A percentile compares a stretch with the other conserved stretches of the same genome.
Conservation (phyloP, 768 basidiomycete genomes). For the Cyathus striatus region DNA sequence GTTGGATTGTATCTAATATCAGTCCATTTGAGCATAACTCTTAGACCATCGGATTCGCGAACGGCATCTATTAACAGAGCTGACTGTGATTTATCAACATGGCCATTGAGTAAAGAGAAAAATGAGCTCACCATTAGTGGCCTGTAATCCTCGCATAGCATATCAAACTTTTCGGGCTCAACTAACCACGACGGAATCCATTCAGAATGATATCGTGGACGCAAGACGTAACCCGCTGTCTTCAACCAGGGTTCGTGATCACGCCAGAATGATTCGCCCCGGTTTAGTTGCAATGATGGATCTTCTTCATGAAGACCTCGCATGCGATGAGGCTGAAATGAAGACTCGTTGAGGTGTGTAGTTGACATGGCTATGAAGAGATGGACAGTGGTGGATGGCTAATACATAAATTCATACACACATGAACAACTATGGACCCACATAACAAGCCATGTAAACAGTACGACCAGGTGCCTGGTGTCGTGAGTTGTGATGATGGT, state of each 20-base stretch:
- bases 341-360: too few relatives aligned
- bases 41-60: slow-evolving; percentile 20
- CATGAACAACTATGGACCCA: too few relatives aligned
- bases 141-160: background rate
- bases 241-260: slow-evolving; percentile 19
- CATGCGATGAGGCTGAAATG: too few relatives aligned
- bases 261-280: slow-evolving; percentile 13
- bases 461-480: too few relatives aligned
- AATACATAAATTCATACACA: too few relatives aligned
- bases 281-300: too few relatives aligned
- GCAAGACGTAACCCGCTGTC: slow-evolving; percentile 19
- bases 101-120: slow-evolving; percentile 3
- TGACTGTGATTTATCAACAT: background rate
- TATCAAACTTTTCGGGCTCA: background rate
- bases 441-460: too few relatives aligned
- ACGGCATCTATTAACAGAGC: slow-evolving; percentile 22
- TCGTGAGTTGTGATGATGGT: too few relatives aligned
- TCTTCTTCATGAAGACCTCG: too few relatives aligned
- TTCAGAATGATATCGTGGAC: slow-evolving; percentile 18
- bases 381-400: too few relatives aligned
- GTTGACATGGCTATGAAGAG: too few relatives aligned
- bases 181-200: slow-evolving; percentile 25
- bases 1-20: slow-evolving; percentile 8
- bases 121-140: background rate
- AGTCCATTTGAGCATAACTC: slow-evolving; percentile 23